A percentile compares a stretch with the other conserved stretches of the same genome.
These are phyloP conservation scores for Setomelanomma holmii DNA, from an alignment of 2,329 filamentous ascomycete species.

Conservation along the genomic window DNA sequence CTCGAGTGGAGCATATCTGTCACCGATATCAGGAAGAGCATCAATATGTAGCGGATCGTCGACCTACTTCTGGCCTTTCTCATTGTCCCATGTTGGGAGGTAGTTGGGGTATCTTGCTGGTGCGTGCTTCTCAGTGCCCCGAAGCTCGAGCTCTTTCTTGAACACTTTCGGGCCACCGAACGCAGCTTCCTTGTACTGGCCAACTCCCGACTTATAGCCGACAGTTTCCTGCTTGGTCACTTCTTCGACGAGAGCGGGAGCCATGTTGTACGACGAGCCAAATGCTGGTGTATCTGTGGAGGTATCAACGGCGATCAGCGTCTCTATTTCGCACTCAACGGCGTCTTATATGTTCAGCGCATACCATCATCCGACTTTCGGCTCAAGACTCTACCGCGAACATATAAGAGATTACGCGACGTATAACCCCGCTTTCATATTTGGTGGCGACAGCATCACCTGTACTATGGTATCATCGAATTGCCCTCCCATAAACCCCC, in stretches of 20 bases:
- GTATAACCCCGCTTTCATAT: slow-evolving; percentile 19
- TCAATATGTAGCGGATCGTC: background rate
- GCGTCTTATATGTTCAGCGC: slow-evolving; percentile 21
- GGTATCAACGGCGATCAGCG: slow-evolving; percentile 1
- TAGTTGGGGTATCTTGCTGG: slow-evolving; percentile 74
- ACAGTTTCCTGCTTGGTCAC: slow-evolving; percentile 28
- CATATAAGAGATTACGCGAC: slow-evolving; percentile 6
- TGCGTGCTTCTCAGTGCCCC: slow-evolving; percentile 61
- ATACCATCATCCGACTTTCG: slow-evolving; percentile 4
- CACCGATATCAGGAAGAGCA: background rate
- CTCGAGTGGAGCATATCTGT: slow-evolving; percentile 68
- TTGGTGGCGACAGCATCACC: slow-evolving; percentile 9
- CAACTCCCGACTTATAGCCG: slow-evolving; percentile 43
- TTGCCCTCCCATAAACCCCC: slow-evolving; percentile 9
- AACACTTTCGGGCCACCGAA: slow-evolving; percentile 51
- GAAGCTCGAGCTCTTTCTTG: slow-evolving; percentile 60
- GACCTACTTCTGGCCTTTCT: slow-evolving; percentile 36
- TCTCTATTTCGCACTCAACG: background rate
- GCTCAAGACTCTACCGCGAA: slow-evolving; percentile 5
- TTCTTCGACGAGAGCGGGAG: slow-evolving; percentile 53
- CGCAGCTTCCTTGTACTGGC: slow-evolving; percentile 53
- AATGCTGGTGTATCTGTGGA: background rate
- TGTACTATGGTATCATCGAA: background rate
- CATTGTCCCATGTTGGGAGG: slow-evolving; percentile 73
- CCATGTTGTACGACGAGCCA: slow-evolving; percentile 39